Evolutionary conservation across 148 eudicot genomes (phyloP).

Genomic region (Simmondsia chinensis): DNA sequence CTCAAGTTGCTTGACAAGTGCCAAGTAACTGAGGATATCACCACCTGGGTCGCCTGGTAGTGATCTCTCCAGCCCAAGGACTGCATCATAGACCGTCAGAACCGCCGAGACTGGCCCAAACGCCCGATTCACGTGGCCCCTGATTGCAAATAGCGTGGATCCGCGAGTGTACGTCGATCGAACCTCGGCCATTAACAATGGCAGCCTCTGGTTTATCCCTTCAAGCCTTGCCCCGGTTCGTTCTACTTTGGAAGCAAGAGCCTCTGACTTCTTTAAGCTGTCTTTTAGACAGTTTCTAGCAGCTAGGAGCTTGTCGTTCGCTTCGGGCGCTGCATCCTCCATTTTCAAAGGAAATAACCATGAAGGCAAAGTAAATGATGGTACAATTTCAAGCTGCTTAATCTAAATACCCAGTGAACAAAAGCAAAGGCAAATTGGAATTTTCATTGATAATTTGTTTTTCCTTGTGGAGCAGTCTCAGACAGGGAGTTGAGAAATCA

Average conservation of each 20-base stretch:
- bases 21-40: slow-evolving; percentile 30
- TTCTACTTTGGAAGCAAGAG: slow-evolving; percentile 24
- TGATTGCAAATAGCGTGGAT: slow-evolving; percentile 28
- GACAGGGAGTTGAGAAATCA: slow-evolving; percentile 11
- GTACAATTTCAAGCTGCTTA: too few species aligned
- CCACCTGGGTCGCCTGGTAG: slow-evolving; percentile 17
- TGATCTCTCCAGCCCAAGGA: slow-evolving; percentile 31
- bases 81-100: slow-evolving; percentile 37
- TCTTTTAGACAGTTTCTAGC: slow-evolving; percentile 37
- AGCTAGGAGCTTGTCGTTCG: slow-evolving; percentile 29
- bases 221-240: slow-evolving; percentile 23
- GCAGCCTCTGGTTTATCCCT: slow-evolving; percentile 16
- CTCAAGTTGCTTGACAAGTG: slow-evolving; percentile 36
- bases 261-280: slow-evolving; percentile 43
- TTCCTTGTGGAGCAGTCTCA: not conserved
- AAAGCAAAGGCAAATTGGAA: too few species aligned
- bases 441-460: too few species aligned
- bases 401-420: too few species aligned
- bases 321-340: slow-evolving; percentile 12
- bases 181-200: slow-evolving; percentile 23
- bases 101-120: slow-evolving; percentile 57
- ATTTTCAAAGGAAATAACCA: not conserved
- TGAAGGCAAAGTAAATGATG: slow-evolving; percentile 2
- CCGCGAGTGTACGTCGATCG: slow-evolving; percentile 15
- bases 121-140: slow-evolving; percentile 32